Evolutionary conservation across 1,284 basidiomycete species (phyloP).

Genomic region (Trametes sp.): DNA sequence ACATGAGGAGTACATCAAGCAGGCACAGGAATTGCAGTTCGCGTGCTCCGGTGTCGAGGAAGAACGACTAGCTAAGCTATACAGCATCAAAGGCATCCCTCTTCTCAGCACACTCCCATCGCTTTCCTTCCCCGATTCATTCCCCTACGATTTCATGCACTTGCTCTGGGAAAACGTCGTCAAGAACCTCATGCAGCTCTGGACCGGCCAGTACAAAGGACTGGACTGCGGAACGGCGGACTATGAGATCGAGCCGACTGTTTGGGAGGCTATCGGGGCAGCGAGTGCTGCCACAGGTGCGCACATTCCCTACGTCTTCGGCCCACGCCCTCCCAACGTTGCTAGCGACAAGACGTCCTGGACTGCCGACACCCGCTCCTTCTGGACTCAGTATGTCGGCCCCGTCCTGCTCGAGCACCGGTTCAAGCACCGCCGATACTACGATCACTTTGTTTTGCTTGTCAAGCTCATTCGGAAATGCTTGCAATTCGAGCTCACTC

Average conservation of each 20-base stretch:
- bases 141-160: constrained; percentile 59
- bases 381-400: not conserved
- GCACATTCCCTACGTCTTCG: not conserved
- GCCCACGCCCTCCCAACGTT: not conserved
- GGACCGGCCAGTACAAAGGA: constrained; percentile 50
- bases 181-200: constrained; percentile 48
- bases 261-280: not conserved
- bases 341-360: not conserved
- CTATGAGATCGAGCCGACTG: not conserved
- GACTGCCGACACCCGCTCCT: not conserved
- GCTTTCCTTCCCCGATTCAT: constrained; percentile 48
- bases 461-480: constrained; percentile 46
- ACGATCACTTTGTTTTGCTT: constrained; percentile 51
- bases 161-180: constrained; percentile 52
- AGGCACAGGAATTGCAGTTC: constrained; percentile 44
- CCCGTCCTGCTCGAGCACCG: constrained; percentile 46
- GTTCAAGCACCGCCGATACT: constrained; percentile 45
- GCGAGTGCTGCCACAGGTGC: not conserved
- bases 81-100: constrained; percentile 51
- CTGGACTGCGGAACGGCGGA: constrained; percentile 32
- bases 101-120: constrained; percentile 45
- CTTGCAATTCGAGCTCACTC: not conserved
- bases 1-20: constrained; percentile 42
- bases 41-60: constrained; percentile 35
- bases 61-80: constrained; percentile 41